Evolutionary conservation across 176 grass and related monocot genomes (phyloP).

Genomic region (Miscanthus lutarioriparius): DNA sequence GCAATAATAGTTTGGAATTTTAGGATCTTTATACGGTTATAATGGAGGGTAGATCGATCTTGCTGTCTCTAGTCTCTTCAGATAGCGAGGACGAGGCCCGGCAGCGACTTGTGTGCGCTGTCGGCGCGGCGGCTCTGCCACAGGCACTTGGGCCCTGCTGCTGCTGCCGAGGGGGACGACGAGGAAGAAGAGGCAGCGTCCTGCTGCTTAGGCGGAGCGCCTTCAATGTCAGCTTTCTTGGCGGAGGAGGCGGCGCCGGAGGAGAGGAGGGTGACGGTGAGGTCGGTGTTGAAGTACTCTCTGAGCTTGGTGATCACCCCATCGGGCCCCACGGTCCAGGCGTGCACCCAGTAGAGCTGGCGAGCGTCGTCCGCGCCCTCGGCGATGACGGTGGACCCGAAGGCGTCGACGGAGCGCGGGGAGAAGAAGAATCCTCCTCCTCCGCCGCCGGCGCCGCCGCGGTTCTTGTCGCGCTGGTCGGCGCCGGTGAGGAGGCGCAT

Average conservation of each 20-base stretch:
- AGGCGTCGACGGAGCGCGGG: slow-evolving; percentile 25
- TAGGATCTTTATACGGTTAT: background rate
- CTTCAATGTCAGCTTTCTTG: background rate
- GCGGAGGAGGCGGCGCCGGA: background rate
- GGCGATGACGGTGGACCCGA: slow-evolving; percentile 18
- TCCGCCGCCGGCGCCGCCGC: background rate
- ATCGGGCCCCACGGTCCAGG: slow-evolving; percentile 6
- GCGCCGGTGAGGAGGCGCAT: slow-evolving; percentile 24
- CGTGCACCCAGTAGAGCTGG: slow-evolving; percentile 29
- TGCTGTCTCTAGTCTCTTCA: background rate
- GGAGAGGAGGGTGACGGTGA: slow-evolving; percentile 26
- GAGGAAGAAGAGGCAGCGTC: background rate
- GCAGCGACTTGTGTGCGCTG: slow-evolving; percentile 19
- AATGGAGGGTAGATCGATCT: background rate
- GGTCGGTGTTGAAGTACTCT: slow-evolving; percentile 29
- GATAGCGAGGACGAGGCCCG: slow-evolving; percentile 16
- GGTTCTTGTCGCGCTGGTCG: background rate
- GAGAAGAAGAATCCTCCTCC: background rate
- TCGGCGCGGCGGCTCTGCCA: slow-evolving; percentile 28
- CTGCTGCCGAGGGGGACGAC: background rate
- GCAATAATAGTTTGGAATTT: background rate
- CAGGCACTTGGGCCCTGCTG: background rate
- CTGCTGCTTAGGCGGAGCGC: background rate
- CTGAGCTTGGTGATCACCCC: slow-evolving; percentile 21
- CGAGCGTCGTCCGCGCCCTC: background rate